Conservation (phyloP, 805 yeast genomes). For the Nakazawaea populi region DNA sequence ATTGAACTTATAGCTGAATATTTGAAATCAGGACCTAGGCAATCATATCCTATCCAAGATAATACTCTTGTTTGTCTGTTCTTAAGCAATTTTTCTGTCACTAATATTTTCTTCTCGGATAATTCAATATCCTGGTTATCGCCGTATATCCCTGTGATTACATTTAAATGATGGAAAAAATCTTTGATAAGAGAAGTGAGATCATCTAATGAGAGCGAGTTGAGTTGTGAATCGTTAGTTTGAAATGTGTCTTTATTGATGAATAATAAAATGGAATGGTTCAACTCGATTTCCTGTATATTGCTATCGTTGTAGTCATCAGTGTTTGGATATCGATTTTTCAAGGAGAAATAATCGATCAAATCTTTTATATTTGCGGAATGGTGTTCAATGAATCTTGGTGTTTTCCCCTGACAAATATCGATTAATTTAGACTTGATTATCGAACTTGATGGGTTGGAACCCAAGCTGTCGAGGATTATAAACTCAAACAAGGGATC, state of each 20-base stretch:
- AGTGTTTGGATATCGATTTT: constrained; percentile 9
- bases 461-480: background rate
- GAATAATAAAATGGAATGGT: constrained; percentile 8
- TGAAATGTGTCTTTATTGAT: background rate
- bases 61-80: constrained; percentile 30
- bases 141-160: background rate
- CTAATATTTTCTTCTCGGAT: background rate
- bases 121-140: background rate
- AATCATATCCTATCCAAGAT: constrained; percentile 35
- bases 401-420: background rate
- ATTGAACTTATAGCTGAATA: constrained; percentile 27
- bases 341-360: constrained; percentile 4
- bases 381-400: background rate
- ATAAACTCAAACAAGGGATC: constrained; percentile 3
- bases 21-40: constrained; percentile 12
- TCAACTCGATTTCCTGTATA: constrained; percentile 2
- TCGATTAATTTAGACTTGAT: background rate
- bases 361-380: background rate
- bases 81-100: constrained; percentile 11
- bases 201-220: background rate
- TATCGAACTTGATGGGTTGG: background rate
- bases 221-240: background rate
- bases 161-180: constrained; percentile 8
- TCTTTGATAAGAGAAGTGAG: background rate
- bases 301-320: background rate